A percentile compares a stretch with the other conserved stretches of the same genome.
Conservation (phyloP, 495 filamentous ascomycete species). For the Letharia columbiana region DNA sequence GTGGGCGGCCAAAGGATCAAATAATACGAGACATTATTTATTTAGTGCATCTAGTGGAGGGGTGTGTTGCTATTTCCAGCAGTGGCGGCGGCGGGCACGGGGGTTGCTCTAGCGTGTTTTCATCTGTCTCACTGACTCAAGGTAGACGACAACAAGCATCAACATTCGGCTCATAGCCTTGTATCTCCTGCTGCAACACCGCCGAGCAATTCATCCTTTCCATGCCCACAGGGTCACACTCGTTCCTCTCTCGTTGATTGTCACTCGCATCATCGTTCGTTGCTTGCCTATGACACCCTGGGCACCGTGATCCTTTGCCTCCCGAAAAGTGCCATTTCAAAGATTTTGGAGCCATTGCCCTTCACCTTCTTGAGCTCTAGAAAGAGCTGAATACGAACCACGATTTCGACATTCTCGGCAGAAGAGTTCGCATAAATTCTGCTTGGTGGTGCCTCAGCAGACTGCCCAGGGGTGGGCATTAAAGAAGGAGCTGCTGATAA, state of each 20-base stretch:
- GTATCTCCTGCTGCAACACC: neutral
- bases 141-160: neutral
- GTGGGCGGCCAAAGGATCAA: neutral
- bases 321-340: neutral
- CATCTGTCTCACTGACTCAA: neutral
- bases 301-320: neutral
- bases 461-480: neutral
- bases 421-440: neutral
- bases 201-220: neutral
- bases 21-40: neutral
- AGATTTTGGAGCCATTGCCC: neutral
- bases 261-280: neutral
- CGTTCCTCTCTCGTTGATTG: neutral
- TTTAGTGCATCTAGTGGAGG: neutral
- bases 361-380: too few relatives aligned
- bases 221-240: neutral
- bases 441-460: neutral
- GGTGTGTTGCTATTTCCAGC: constrained; percentile 2
- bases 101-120: neutral
- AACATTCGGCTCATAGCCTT: neutral
- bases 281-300: neutral
- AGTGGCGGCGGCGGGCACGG: neutral
- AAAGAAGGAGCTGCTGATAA: neutral
- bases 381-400: neutral
- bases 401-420: neutral